Base-by-base conservation (phyloP, 371 early-diverging fungal genomes). In the Apophysomyces sp. region DNA sequence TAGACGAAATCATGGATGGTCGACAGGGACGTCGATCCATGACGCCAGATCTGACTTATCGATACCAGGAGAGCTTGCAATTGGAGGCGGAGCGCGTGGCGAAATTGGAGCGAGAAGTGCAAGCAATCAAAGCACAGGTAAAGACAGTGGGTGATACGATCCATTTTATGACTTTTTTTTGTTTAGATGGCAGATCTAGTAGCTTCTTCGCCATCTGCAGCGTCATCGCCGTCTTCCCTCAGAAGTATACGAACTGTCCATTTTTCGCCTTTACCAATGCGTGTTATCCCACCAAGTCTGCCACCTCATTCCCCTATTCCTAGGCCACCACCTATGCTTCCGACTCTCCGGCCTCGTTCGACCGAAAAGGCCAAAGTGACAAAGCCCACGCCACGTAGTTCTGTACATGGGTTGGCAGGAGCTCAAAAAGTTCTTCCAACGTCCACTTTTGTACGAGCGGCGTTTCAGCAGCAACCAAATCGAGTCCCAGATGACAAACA, bases 91-190 rank as follows among this genome's bases (percentile, higher is more conserved):
- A 21, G 27, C 62, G 62, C 18, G 55, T 61, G 34, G 39, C 40
- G 4, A 27, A 27, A 40, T 55, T 61, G 55, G 62, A 61, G 41
- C 31, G 44, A 11, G 39, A 41, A 32, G 55, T 61, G 4, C 49
- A 55, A 44, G 16, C 31, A 24, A 54, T 61, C 44, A 39, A 55
- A 61, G 41, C 55, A 26, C 55, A 61, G 62, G 62, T 61, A 11
- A 37, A 53, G 54, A 53, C 0, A 44, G 0, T 18, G 24, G 27
- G 2, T 21, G 24, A 21, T 0, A 9, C 3, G 21, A 21, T 44
- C 3, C 2, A 18, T 21, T 16, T 44, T 41, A 1, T 18, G 13
- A n/a, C 18, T 16, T 15, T 41, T 41, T 1, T 41, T 16, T 41
- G 2, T 15, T 24, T 44, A 44, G 49, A 21, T 44, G 49, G 49